Evolutionary conservation across 2,329 filamentous ascomycete species (phyloP).

Genomic region (Ascochyta viciae-villosae): DNA sequence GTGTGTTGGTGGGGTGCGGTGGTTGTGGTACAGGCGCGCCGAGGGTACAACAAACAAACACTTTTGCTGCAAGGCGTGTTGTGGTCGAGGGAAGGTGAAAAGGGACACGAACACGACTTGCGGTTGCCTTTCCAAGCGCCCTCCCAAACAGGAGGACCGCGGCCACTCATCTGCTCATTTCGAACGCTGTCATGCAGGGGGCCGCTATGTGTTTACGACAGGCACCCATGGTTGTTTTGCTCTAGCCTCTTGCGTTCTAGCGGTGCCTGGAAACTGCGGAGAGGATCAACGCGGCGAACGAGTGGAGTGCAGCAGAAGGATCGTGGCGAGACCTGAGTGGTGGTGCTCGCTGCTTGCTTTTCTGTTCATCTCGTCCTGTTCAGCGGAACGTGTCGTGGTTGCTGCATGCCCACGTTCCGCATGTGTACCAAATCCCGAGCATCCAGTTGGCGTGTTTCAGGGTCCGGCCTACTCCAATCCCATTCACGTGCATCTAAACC

Average conservation of each 20-base stretch:
- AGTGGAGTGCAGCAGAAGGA: conserved; percentile 16
- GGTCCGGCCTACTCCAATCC: conserved; percentile 6
- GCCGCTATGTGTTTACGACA: conserved; percentile 7
- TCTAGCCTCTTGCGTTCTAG: conserved; percentile 12
- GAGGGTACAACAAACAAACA: conserved; percentile 8
- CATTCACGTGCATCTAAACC: conserved; percentile 12
- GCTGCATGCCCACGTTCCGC: conserved; percentile 2
- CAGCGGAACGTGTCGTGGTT: not conserved
- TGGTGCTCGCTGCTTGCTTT: not conserved
- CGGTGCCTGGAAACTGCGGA: conserved; percentile 3
- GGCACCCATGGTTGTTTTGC: conserved; percentile 5
- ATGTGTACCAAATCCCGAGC: conserved; percentile 5
- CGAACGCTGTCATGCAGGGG: conserved; percentile 17
- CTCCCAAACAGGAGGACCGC: conserved; percentile 12
- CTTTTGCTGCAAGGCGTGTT: conserved; percentile 17
- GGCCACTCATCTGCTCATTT: conserved; percentile 14
- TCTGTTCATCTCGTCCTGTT: not conserved
- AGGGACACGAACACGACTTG: conserved; percentile 11
- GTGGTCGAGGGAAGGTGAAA: conserved; percentile 7
- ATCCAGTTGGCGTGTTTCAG: conserved; percentile 23
- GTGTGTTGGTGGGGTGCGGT: conserved; percentile 9
- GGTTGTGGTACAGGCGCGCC: conserved; percentile 13
- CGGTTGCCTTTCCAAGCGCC: conserved; percentile 10
- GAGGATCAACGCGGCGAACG: conserved; percentile 15
- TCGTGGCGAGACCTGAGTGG: not conserved